Percentiles rank a stretch among this genome's conserved stretches.
Evolutionary conservation across 1,284 basidiomycete genomes (phyloP).

Genomic region (Microbotryum lychnidis-dioicae): DNA sequence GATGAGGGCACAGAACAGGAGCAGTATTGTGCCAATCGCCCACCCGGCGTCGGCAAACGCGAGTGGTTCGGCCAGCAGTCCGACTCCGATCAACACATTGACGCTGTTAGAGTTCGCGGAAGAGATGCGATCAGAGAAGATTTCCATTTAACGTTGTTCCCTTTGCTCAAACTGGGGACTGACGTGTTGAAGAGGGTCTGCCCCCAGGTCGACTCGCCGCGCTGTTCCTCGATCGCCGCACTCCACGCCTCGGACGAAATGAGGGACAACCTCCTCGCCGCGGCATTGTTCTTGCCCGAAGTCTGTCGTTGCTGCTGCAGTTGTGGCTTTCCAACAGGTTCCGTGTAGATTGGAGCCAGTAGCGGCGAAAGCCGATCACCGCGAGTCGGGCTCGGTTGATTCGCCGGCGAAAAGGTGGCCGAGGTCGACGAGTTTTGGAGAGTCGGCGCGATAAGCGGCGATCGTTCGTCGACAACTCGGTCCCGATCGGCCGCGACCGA

Average conservation of each 20-base stretch:
- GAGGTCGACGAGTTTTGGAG: background rate
- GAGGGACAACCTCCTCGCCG: background rate
- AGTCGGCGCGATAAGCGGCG: background rate
- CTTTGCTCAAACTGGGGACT: background rate
- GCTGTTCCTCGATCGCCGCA: conserved; percentile 14
- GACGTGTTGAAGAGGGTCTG: conserved; percentile 66
- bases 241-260: conserved; percentile 20
- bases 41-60: conserved; percentile 83
- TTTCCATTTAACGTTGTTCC: too few relatives aligned
- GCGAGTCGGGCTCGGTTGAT: background rate
- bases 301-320: too few relatives aligned
- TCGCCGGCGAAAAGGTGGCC: background rate
- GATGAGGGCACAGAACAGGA: conserved; percentile 67
- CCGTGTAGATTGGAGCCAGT: too few relatives aligned
- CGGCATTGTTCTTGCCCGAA: too few relatives aligned
- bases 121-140: background rate
- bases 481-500: background rate
- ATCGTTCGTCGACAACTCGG: background rate
- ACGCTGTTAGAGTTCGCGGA: conserved; percentile 4
- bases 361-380: too few relatives aligned
- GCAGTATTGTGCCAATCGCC: conserved; percentile 63
- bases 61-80: conserved; percentile 79
- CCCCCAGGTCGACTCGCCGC: conserved; percentile 29
- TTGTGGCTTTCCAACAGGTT: too few relatives aligned
- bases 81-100: conserved; percentile 53